Evolutionary conservation across 208 protist genomes (phyloP).

Genomic region (Crithidia sp.): DNA sequence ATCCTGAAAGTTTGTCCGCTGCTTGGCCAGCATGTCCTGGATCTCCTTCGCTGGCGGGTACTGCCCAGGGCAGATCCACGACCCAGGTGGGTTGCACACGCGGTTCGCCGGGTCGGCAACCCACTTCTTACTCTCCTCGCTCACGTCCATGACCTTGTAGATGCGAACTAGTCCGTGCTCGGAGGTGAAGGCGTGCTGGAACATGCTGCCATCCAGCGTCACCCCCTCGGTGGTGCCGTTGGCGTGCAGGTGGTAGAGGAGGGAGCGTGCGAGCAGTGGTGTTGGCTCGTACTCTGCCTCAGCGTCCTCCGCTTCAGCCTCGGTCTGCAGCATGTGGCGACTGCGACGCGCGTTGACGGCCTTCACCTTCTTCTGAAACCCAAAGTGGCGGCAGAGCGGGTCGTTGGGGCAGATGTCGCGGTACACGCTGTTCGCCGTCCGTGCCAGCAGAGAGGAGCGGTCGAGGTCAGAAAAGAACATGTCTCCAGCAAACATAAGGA

Average conservation of each 20-base stretch:
- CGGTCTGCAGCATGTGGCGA: not conserved
- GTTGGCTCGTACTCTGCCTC: conserved; percentile 37
- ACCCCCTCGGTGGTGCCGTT: conserved; percentile 4
- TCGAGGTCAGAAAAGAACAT: conserved; percentile 35
- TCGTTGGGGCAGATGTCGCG: conserved; percentile 75
- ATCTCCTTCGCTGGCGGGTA: conserved; percentile 79
- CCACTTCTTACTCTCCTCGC: conserved; percentile 61
- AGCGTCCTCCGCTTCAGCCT: not conserved
- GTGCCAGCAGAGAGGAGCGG: conserved; percentile 66
- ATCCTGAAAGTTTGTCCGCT: conserved; percentile 55
- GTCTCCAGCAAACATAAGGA: conserved; percentile 85
- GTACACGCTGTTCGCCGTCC: conserved; percentile 83
- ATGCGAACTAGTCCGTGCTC: conserved; percentile 97
- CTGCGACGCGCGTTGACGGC: not conserved
- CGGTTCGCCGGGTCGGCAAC: conserved; percentile 58
- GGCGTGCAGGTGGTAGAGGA: conserved; percentile 68
- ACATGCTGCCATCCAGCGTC: conserved; percentile 30
- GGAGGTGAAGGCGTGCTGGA: conserved; percentile 94
- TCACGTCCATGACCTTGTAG: conserved; percentile 95
- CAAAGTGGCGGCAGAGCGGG: conserved; percentile 58
- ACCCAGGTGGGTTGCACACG: conserved; percentile 57
- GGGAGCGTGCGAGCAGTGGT: conserved; percentile 49
- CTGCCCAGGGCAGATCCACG: conserved; percentile 73
- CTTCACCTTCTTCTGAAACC: conserved; percentile 30
- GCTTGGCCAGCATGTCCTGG: conserved; percentile 58